A percentile compares a stretch with the other conserved stretches of the same genome.
phyloP scores from a whole-genome alignment of 306 rosid species.

The Cicer cuneatum region DNA sequence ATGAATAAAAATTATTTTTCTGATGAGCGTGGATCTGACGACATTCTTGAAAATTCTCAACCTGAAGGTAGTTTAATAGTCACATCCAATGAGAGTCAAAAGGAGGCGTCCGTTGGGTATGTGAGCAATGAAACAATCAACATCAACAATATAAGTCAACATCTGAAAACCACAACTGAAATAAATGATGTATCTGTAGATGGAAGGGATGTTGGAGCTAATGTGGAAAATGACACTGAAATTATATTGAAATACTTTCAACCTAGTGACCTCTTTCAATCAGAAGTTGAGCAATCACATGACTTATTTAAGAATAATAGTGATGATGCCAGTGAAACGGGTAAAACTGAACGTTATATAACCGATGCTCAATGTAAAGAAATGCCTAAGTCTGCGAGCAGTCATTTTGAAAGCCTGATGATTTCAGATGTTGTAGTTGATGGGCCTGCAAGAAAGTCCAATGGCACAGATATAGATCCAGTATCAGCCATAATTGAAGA shows the following conservation, averaged over 20 bases:
- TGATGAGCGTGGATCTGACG: constrained; percentile 50
- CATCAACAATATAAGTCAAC: constrained; percentile 27
- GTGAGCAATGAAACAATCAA: constrained; percentile 46
- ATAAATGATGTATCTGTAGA: constrained; percentile 43
- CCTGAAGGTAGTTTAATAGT: constrained; percentile 39
- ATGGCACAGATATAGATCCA: constrained; percentile 34
- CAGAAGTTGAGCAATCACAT: constrained; percentile 42
- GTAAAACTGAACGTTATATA: constrained; percentile 39
- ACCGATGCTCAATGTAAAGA: constrained; percentile 45
- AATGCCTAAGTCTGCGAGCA: constrained; percentile 32
- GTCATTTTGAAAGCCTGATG: constrained; percentile 38
- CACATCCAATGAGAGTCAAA: constrained; percentile 39
- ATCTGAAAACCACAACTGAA: constrained; percentile 39
- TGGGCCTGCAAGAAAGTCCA: constrained; percentile 40
- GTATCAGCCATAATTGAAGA: constrained; percentile 43
- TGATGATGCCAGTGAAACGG: constrained; percentile 41
- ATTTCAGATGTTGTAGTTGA: constrained; percentile 48
- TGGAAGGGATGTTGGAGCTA: constrained; percentile 38
- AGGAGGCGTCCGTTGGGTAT: constrained; percentile 40
- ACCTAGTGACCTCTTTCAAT: constrained; percentile 41
- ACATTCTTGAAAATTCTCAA: constrained; percentile 27
- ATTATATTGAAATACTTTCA: constrained; percentile 38
- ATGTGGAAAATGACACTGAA: constrained; percentile 42
- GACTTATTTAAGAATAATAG: constrained; percentile 37
- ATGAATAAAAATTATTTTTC: constrained; percentile 43